A percentile compares a stretch with the other conserved stretches of the same genome.
phyloP scores from a whole-genome alignment of 306 rosid genomes.

The Fragaria nilgerrensis region DNA sequence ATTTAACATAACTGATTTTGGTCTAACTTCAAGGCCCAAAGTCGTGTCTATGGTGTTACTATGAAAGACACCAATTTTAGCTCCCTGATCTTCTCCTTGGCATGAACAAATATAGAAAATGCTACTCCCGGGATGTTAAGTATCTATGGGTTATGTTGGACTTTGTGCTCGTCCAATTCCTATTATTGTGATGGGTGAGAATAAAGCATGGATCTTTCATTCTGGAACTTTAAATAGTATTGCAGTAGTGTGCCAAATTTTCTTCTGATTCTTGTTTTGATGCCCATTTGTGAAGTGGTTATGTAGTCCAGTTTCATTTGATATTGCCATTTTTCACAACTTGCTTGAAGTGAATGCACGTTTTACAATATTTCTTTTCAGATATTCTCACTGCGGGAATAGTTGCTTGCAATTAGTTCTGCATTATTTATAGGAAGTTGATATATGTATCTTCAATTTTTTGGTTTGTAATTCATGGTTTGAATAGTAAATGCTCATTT shows the following conservation, averaged over 20 bases:
- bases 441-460: background rate
- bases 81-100: background rate
- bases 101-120: background rate
- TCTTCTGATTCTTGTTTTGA: background rate
- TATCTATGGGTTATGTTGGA: background rate
- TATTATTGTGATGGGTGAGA: background rate
- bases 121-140: background rate
- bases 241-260: background rate
- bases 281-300: background rate
- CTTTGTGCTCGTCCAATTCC: background rate
- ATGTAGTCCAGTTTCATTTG: background rate
- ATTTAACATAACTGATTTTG: background rate
- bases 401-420: background rate
- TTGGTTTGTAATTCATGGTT: background rate
- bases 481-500: conserved; percentile 6
- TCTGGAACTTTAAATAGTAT: background rate
- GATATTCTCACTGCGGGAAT: background rate
- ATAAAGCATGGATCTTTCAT: background rate
- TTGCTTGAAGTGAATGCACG: background rate
- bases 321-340: background rate
- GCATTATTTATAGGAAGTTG: conserved; percentile 5
- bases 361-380: background rate
- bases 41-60: too few relatives aligned
- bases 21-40: background rate
- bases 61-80: background rate